These are phyloP conservation scores for Candida adriatica DNA, from an alignment of 805 yeast genomes.

Conservation along the genomic window DNA sequence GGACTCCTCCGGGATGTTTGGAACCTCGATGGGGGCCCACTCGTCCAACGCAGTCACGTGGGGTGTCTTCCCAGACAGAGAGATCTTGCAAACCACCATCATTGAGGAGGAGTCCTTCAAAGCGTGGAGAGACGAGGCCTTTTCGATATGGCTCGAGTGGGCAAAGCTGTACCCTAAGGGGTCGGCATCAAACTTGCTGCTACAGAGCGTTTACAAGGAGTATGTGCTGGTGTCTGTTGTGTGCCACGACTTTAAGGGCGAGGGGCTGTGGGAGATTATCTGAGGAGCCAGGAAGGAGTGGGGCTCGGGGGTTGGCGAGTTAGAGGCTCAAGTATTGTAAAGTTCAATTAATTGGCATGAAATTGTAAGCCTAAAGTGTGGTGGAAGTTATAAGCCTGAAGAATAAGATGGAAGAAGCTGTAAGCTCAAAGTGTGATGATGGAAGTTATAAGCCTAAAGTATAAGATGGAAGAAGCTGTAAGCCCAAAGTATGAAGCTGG, in stretches of 20 bases:
- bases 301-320: too few relatives aligned
- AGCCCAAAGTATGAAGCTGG: too few relatives aligned
- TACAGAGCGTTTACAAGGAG: slow-evolving; percentile 52
- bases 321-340: too few relatives aligned
- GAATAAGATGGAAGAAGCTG: too few relatives aligned
- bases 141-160: slow-evolving; percentile 90
- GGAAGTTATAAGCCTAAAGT: too few relatives aligned
- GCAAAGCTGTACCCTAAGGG: slow-evolving; percentile 59
- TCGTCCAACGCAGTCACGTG: slow-evolving; percentile 86
- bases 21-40: slow-evolving; percentile 49
- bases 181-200: slow-evolving; percentile 49
- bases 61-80: slow-evolving; percentile 94
- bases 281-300: too few relatives aligned
- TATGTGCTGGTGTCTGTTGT: slow-evolving; percentile 79
- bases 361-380: too few relatives aligned
- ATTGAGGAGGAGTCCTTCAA: slow-evolving; percentile 87
- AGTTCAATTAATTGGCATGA: too few relatives aligned
- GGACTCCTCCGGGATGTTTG: slow-evolving; percentile 49
- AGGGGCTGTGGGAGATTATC: slow-evolving; percentile 82
- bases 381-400: too few relatives aligned
- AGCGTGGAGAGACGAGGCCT: slow-evolving; percentile 97
- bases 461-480: too few relatives aligned
- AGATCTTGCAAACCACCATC: slow-evolving; percentile 85
- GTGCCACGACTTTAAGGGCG: slow-evolving; percentile 75
- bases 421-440: too few relatives aligned